Base-by-base conservation (phyloP, 108 stramenopile species). In the Fistulifera pelliculosa region DNA sequence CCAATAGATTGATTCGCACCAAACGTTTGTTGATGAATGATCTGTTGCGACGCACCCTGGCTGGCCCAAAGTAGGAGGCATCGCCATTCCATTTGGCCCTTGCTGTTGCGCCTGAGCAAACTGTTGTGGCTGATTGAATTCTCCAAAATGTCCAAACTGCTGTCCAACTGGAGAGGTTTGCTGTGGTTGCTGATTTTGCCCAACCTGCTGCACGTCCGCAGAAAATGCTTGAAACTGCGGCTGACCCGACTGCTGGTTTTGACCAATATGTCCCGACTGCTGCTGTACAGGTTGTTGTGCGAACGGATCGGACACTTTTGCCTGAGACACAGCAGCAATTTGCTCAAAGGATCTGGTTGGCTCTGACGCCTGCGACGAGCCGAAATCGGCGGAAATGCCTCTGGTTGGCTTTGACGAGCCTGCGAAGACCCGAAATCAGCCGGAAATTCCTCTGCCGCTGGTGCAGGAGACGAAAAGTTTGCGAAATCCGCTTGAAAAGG, bases 211-310 rank as follows among this genome's bases (percentile, higher is more conserved):
- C 27, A 48, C 39, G 31, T 43, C 51, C 15, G 50, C 52, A 18
- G 55, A 49, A 61, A 64, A 64, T 14, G 45, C 57, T 16, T 60
- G 26, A 39, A 44, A 52, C 45, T 65, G 64, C 38, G 27, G 60
- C 56, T 45, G 65, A 11, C 52, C 56, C 35, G 47, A 63, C 17
- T 59, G 62, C 51, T 64, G 65, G 52, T 49, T 68, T 16, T 24
- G 66, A 16, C 38, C 58, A 24, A 61, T 50, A 35, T 27, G 41
- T 40, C 50, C 66, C 58, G 55, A 57, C 18, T 59, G 68, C 39
- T 56, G 62, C 43, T 50, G 75, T 26, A 38, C 45, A 38, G 47
- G 51, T 21, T 65, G 59, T 39, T 45, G 50, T 5, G 17, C 21
- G 11, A 45, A 45, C 5, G 17, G n/a, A 13, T 41, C 12, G 12